phyloP scores from a whole-genome alignment of 2,329 filamentous ascomycete genomes.

The Talaromyces islandicus region DNA sequence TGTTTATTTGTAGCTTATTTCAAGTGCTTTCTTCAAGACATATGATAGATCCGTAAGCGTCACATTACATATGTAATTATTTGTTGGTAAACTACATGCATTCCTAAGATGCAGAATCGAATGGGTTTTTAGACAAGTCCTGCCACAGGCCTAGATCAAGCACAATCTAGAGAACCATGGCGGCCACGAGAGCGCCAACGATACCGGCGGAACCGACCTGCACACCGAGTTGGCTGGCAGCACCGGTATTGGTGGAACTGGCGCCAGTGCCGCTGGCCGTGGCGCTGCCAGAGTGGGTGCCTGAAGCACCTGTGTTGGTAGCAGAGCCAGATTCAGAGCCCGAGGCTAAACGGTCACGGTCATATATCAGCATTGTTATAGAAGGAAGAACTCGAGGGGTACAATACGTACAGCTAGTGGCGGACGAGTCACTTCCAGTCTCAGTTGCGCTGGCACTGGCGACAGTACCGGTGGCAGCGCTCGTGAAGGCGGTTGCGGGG shows the following conservation, averaged over 20 bases:
- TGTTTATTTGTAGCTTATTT: neutral
- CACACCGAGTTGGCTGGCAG: constrained; percentile 20
- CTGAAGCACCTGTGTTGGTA: constrained; percentile 4
- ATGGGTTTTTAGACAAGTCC: neutral
- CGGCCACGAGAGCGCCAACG: constrained; percentile 29
- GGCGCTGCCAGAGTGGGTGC: constrained; percentile 2
- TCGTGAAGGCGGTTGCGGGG: constrained; percentile 20
- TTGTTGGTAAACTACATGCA: neutral
- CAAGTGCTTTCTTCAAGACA: neutral
- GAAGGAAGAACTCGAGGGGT: neutral
- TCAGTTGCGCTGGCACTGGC: constrained; percentile 12
- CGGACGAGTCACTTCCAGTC: neutral
- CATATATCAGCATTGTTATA: neutral
- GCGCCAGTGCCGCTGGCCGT: constrained; percentile 1
- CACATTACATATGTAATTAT: neutral
- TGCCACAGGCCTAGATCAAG: neutral
- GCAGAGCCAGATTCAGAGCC: constrained; percentile 12
- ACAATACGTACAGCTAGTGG: constrained; percentile 6
- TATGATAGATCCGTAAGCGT: neutral
- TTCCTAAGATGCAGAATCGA: neutral
- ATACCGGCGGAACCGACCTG: constrained; percentile 28
- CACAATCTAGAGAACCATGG: constrained; percentile 27
- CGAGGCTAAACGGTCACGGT: constrained; percentile 5
- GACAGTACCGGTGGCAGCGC: constrained; percentile 12
- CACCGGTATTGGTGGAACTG: constrained; percentile 21